Base-by-base conservation (phyloP, 768 basidiomycete species). In the Cantharellus cinnabarinus region DNA sequence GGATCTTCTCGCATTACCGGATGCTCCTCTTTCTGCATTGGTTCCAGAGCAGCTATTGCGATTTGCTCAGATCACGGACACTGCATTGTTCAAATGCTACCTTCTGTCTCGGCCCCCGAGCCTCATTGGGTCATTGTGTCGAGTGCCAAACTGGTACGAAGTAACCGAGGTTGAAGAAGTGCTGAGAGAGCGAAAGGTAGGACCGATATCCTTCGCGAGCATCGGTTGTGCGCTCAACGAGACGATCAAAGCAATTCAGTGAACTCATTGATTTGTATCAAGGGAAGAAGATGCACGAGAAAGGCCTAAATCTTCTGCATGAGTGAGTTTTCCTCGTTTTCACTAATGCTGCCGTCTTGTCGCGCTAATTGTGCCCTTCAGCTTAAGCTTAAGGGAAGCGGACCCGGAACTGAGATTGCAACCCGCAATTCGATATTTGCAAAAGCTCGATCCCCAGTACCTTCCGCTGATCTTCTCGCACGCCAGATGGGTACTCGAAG, bases 81-180 rank as follows among this genome's bases (percentile, higher is more conserved):
- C 95, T 0, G 93, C 88, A 4, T 71, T 98, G 63, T 91, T 98
- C 71, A 94, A 95, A 70, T 82, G 85, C 2, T 95, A 94, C 68
- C 71, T 98, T 29, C 75, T 88, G 29, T 82, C 84, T 48, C 75
- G 84, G 50, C 44, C 44, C 10, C 89, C 94, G 0, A 78, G 76
- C 7, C 71, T 99, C 59, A 72, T 98, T 5, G 89, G 88, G 0
- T 80, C 88, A 39, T 70, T 97, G 56, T 98, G 94, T 69, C 78
- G 94, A 50, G 73, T 94, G 35, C 79, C 88, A 2, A 98, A 95
- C 69, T 99, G 91, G 90, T 98, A 94, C 69, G 95, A 97, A 66
- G 91, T 98, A 1, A 81, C 80, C 3, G 87, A 93, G 65, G 88
- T 93, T 0, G 91, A 99, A 68, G 89, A 86, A 67, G 79, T 89